Base-by-base conservation (phyloP, 75 land plant species). In the Isoetes taiwanensis region DNA sequence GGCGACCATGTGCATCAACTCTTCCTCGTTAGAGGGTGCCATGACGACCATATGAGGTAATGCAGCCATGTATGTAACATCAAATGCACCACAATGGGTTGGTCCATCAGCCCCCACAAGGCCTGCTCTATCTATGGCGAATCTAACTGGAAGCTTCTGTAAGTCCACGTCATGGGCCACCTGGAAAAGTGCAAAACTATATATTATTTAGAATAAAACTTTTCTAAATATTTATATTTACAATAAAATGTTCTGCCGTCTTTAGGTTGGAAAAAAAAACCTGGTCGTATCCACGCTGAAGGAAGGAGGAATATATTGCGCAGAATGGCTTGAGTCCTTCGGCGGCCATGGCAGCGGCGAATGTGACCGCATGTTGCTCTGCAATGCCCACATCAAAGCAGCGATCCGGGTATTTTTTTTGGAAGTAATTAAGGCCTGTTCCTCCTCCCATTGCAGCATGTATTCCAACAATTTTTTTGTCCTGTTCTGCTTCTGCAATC, bases 21-120 rank as follows among this genome's bases (percentile, higher is more conserved):
- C 81, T 1, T 62, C 64, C 42, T 78, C 81, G 34, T 64, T 61
- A 0, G 74, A 58, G 0, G 63, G 70, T 10, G 76, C 78, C 81
- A 74, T 79, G 32, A 79, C 81, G 24, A 79, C 78, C 78, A 79
- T 74, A 57, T 79, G 74, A 0, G 78, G 81, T 27, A 79, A 55
- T 28, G 74, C 74, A 9, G 81, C 78, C 81, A 79, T 76, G 53
- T 53, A 80, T 11, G 83, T 64, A 1, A 60, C 56, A 58, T 80
- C 83, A 43, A 80, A 80, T 0, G 83, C 69, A 0, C 83, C 79
- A 39, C 70, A 66, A 57, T 79, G 81, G 1, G 81, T 79, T 2
- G 78, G 82, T 1, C 83, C 83, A 37, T 80, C 83, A n/a, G 78
- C 79, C 10, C 76, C 83, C 0, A 80, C 83, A 8, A 80, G 61